Base-by-base conservation (phyloP, 768 basidiomycete genomes). In the Lyophyllum atratum region DNA sequence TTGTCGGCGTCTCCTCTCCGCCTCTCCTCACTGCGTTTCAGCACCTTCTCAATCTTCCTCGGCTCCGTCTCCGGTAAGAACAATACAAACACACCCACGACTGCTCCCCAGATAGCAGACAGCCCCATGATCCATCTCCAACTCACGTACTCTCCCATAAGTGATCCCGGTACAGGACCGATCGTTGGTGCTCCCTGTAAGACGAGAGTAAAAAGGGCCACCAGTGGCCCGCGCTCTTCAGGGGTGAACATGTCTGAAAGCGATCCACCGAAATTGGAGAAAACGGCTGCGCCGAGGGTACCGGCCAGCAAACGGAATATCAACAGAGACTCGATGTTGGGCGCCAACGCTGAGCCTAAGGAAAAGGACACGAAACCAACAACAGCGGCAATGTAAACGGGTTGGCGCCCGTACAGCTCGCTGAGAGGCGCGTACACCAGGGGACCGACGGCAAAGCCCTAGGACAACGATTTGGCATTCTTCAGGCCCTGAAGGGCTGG, bases 241-340 rank as follows among this genome's bases (percentile, higher is more conserved):
- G 61, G 57, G 10, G 61, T 59, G 47, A 62, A 62, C 58, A 62
- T 59, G 45, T 62, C 61, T 9, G 61, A 55, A 1, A 62, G 34
- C 4, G 61, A 59, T 15, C 53, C 58, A 29, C 53, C 54, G 26
- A 55, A 62, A 37, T 55, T 62, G n/a, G 61, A 59, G 37, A 62
- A 47, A 0, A 57, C 55, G 14, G 55, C 55, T 5, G 55, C 31
- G n/a, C 47, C 33, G 17, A 57, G 55, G 5, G 49, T 17, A 9
- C 55, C 48, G 11, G 47, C 21, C 10, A 57, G 34, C 24, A 57
- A 25, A 15, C 55, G 55, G 21, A 29, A 49, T 9, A 57, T 42
- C 12, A 57, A 28, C 7, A 57, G 49, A 12, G 50, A 42, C 10
- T 21, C 25, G 28, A 57, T 57, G 49, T 50, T 51, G 31, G 28